Base-by-base conservation (phyloP, 345 rosid genomes). In the Acer campestre region DNA sequence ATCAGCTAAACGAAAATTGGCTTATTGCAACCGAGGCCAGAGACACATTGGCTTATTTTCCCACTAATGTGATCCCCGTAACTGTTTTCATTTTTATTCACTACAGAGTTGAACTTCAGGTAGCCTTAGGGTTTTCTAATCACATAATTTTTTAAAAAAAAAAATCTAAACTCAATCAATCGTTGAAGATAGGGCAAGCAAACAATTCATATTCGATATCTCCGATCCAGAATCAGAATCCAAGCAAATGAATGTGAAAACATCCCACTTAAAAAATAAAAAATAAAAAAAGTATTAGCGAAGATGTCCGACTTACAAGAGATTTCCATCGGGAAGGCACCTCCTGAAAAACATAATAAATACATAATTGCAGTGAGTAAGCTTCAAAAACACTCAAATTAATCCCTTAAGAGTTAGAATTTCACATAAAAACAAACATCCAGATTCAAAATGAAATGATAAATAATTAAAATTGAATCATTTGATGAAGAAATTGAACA, bases 311-410 rank as follows among this genome's bases (percentile, higher is more conserved):
- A 90, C 98, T 92, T 84, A 92, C 98, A 94, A 78, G 75, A 94
- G 89, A 85, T 94, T 94, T 70, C 97, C 98, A 82, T 94, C 98
- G 42, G 74, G 25, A 56, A 91, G 84, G 79, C 92, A 90, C 71
- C 76, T 90, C 90, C 97, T 94, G 90, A 17, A 76, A 44, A 38
- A 56, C 58, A 68, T 63, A 77, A 59, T 63, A 77, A 59, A 23
- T 2, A 71, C 72, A 65, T 8, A 70, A 67, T 42, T 42, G 46
- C 46, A 42, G 2, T 42, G 2, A 42, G 46, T 42, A 8, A 42
- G 46, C 46, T 42, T 8, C 46, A 55, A 61, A 20, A 61, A 55
- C 7, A 3, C 38, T 56, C 22, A 23, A 22, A 59, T 75, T 18
- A 22, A 48, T 44, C 10, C 13, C 31, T 12, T 27, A 22, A 20